Evolutionary conservation across 192 early-diverging fungal genomes (phyloP).

Genomic region (Podila horticola): DNA sequence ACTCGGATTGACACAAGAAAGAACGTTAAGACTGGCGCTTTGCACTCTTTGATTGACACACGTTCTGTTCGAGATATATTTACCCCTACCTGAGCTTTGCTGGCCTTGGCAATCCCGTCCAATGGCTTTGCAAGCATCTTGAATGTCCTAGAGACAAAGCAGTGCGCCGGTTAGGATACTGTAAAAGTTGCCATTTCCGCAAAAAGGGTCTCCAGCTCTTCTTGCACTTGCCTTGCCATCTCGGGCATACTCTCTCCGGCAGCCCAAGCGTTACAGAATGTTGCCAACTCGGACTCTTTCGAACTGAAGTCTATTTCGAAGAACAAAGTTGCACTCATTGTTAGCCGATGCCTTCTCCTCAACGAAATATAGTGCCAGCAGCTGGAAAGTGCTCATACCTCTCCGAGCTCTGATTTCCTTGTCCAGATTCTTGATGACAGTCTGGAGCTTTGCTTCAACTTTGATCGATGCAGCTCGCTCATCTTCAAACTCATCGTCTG

Average conservation of each 20-base stretch:
- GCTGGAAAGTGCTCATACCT: constrained; percentile 4
- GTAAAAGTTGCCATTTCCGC: neutral
- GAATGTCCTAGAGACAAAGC: constrained; percentile 9
- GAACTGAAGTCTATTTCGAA: constrained; percentile 31
- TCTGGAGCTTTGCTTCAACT: constrained; percentile 34
- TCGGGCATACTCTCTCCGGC: constrained; percentile 25
- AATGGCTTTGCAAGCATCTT: constrained; percentile 41
- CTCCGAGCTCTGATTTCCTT: constrained; percentile 45
- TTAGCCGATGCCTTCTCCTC: neutral
- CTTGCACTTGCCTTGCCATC: constrained; percentile 21
- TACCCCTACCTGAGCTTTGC: constrained; percentile 39
- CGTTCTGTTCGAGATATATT: too few species aligned
- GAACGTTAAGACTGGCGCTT: neutral
- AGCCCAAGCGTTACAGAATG: constrained; percentile 27
- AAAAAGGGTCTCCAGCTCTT: neutral
- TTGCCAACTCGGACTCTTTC: constrained; percentile 43
- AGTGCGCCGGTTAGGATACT: neutral
- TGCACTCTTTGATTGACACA: too few species aligned
- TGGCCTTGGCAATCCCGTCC: constrained; percentile 47
- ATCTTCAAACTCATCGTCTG: constrained; percentile 49
- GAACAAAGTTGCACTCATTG: neutral
- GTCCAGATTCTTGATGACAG: constrained; percentile 34
- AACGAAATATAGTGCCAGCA: neutral
- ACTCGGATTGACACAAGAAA: neutral
- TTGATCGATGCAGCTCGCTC: constrained; percentile 12